Percentiles rank a stretch among this genome's conserved stretches.
Evolutionary conservation across 108 stramenopile genomes (phyloP).

Genomic region (Cyclotella cryptica): DNA sequence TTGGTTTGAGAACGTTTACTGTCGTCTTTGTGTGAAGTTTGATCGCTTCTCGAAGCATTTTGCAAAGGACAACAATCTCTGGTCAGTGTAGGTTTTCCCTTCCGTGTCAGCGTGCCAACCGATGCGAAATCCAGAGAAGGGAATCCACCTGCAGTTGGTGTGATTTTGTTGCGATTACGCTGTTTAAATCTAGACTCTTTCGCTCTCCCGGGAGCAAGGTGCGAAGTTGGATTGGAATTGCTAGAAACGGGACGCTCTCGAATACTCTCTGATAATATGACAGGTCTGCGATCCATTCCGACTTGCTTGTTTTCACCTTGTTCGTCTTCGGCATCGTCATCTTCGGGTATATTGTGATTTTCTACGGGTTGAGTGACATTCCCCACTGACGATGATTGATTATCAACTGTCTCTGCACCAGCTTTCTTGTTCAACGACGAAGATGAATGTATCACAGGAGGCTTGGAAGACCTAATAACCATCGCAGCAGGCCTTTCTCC

Average conservation of each 20-base stretch:
- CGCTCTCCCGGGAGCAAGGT: conserved; percentile 12
- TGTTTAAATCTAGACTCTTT: conserved; percentile 53
- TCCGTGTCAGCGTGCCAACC: conserved; percentile 50
- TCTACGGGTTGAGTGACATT: background rate
- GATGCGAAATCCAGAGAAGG: conserved; percentile 54
- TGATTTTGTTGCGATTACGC: conserved; percentile 30
- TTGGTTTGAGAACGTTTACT: background rate
- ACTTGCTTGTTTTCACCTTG: background rate
- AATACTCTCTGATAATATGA: conserved; percentile 46
- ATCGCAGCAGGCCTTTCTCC: conserved; percentile 72
- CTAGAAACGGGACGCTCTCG: conserved; percentile 39
- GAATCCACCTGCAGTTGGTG: conserved; percentile 52
- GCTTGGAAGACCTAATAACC: conserved; percentile 64
- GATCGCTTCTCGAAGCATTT: background rate
- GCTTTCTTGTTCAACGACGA: conserved; percentile 26
- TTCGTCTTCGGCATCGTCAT: background rate
- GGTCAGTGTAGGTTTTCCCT: conserved; percentile 12
- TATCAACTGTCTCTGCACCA: background rate
- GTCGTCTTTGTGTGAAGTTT: background rate
- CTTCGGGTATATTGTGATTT: background rate
- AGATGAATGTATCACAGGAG: conserved; percentile 33
- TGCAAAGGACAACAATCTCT: conserved; percentile 7
- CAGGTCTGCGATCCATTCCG: conserved; percentile 17
- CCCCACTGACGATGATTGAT: background rate
- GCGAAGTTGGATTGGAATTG: background rate